phyloP scores from a whole-genome alignment of 1,284 basidiomycete genomes.

The Ustilago tritici region DNA sequence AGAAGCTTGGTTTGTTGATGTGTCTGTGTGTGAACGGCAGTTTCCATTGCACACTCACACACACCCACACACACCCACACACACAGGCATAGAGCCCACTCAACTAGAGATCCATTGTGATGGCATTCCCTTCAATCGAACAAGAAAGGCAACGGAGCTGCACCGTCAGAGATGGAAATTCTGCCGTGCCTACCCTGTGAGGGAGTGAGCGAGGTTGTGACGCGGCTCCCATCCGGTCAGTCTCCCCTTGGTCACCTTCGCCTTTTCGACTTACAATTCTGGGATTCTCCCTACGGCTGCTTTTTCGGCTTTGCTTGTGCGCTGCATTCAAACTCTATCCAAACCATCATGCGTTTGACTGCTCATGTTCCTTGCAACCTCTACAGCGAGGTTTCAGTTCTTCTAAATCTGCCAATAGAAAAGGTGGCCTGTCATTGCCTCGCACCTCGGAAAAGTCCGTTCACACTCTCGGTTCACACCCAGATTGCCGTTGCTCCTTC shows the following conservation, averaged over 20 bases:
- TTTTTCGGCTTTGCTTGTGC: background rate
- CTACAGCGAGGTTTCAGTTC: conserved; percentile 22
- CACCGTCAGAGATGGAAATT: background rate
- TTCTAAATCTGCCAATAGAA: conserved; percentile 38
- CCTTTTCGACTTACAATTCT: background rate
- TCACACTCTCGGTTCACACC: conserved; percentile 4
- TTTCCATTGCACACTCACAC: background rate
- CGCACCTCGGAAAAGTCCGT: conserved; percentile 11
- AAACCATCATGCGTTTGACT: background rate
- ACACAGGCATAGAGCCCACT: background rate
- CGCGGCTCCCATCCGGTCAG: background rate
- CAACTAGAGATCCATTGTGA: background rate
- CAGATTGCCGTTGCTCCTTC: background rate
- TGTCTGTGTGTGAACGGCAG: background rate
- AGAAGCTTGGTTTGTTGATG: background rate
- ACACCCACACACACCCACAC: background rate
- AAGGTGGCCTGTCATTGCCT: conserved; percentile 27
- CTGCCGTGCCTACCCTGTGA: background rate
- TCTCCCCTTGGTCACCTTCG: background rate
- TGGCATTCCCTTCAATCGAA: background rate
- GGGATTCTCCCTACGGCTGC: background rate
- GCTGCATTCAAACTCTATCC: background rate
- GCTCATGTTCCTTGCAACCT: background rate
- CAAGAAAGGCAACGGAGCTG: background rate
- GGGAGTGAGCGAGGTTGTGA: background rate